Evolutionary conservation across 129 eudicot genomes (phyloP), one percentile per base, ranked within the genome.

Genomic region (Erigeron canadensis): DNA sequence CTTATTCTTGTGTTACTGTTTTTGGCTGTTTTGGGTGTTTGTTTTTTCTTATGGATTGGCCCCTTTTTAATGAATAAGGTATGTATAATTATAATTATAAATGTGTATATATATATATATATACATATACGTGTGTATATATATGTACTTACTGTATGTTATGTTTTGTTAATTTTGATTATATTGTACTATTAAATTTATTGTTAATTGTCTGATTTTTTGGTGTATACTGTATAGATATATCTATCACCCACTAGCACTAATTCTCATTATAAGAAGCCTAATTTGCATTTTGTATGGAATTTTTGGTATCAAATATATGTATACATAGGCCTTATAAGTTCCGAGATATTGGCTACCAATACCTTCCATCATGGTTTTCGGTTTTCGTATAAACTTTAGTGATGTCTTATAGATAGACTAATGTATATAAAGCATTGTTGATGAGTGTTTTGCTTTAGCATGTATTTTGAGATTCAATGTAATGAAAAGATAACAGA

Each of bases 21-120:
- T 28, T 71, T 86, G 53, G 98, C 80, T 69, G 83, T 64, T 65
- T 81, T 94, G 79, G 91, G 81, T 28, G 88, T 84, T 81, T 90
- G 86, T 72, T 85, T 90, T 80, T 76, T 89, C 50, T 76, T 79
- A 48, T 94, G 98, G 98, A 78, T 94, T 28, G 95, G 93, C 10
- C 98, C 98, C 5, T 84, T 94, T 57, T 72, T 90, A 42, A 85
- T 94, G 97, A 87, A 94, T 50, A 94, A 94, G 98, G 98, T 85
- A 65, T 63, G 1, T 60, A 1, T 50, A 17, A 5, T 50, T 28
- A 28, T 28, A 28, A 28, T 1, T 28, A 3, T 28, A 28, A 1
- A 28, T 28, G 1, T 28, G 34, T 28, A 28, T 28, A 28, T 28
- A 28, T 23, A 23, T 23, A 23, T 23, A 23, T 23, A 23, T 28